phyloP scores from a whole-genome alignment of 495 filamentous ascomycete species.

The Hypoxylon lienhwacheense region DNA sequence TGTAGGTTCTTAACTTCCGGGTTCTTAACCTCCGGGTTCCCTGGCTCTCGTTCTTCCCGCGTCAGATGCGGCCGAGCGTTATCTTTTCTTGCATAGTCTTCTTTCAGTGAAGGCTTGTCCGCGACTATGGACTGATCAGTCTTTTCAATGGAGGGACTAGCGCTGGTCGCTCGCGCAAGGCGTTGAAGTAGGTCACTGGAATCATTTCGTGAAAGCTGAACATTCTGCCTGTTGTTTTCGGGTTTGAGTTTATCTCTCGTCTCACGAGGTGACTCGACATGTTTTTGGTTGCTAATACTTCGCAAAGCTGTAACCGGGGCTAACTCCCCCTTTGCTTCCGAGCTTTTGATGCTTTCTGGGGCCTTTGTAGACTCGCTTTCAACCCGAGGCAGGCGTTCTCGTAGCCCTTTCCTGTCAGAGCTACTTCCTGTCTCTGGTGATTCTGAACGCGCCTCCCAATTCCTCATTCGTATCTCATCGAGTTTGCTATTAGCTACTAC shows the following conservation, averaged over 20 bases:
- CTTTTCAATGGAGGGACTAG: slow-evolving; percentile 47
- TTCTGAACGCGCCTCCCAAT: slow-evolving; percentile 47
- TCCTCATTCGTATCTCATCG: slow-evolving; percentile 59
- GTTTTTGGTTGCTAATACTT: slow-evolving; percentile 8
- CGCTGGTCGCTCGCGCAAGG: slow-evolving; percentile 63
- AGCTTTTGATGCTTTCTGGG: slow-evolving; percentile 41
- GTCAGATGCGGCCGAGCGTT: slow-evolving; percentile 16
- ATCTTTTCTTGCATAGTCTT: slow-evolving; percentile 7
- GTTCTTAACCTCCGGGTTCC: slow-evolving; percentile 17
- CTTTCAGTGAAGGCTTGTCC: slow-evolving; percentile 5
- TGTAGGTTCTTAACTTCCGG: slow-evolving; percentile 30
- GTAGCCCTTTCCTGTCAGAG: slow-evolving; percentile 11
- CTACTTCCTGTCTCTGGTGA: slow-evolving; percentile 28
- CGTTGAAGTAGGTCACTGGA: slow-evolving; percentile 67
- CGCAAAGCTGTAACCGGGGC: slow-evolving; percentile 56
- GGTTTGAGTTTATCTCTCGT: neutral
- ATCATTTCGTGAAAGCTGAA: slow-evolving; percentile 48
- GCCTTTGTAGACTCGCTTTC: slow-evolving; percentile 26
- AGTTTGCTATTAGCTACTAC: slow-evolving; percentile 61
- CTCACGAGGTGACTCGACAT: neutral
- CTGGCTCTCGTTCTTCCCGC: slow-evolving; percentile 17
- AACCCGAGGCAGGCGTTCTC: slow-evolving; percentile 5
- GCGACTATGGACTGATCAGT: slow-evolving; percentile 5
- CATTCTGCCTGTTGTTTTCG: slow-evolving; percentile 1
- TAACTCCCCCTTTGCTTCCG: slow-evolving; percentile 30